phyloP scores from a whole-genome alignment of 768 basidiomycete genomes.

The Paxillus ammoniavirescens region DNA sequence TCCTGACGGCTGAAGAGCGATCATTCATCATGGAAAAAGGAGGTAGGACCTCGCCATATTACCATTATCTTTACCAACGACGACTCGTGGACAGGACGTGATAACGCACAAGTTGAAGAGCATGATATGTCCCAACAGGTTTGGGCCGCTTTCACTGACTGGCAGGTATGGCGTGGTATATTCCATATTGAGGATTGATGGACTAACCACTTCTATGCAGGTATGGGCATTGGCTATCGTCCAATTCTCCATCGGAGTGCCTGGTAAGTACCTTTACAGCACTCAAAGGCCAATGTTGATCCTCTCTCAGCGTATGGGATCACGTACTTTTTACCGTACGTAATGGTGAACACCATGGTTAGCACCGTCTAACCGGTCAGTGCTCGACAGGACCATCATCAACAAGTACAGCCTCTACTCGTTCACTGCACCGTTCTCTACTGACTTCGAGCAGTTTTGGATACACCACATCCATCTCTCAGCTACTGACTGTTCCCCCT shows the following conservation, averaged over 20 bases:
- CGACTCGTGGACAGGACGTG: slow-evolving; percentile 52
- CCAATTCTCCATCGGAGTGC: slow-evolving; percentile 57
- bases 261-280: slow-evolving; percentile 43
- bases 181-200: neutral
- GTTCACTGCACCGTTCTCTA: neutral
- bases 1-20: slow-evolving; percentile 61
- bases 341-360: slow-evolving; percentile 8
- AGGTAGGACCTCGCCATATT: slow-evolving; percentile 34
- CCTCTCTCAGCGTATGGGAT: slow-evolving; percentile 59
- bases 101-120: slow-evolving; percentile 55
- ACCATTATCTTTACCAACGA: neutral
- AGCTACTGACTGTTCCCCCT: slow-evolving; percentile 68
- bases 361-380: neutral
- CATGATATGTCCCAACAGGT: slow-evolving; percentile 54
- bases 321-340: slow-evolving; percentile 69
- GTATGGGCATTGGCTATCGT: slow-evolving; percentile 30
- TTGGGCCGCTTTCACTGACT: slow-evolving; percentile 53
- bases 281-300: neutral
- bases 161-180: slow-evolving; percentile 46
- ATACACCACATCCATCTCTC: slow-evolving; percentile 51
- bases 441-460: slow-evolving; percentile 48
- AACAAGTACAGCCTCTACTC: slow-evolving; percentile 32
- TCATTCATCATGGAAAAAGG: slow-evolving; percentile 53
- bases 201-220: neutral
- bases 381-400: slow-evolving; percentile 54